These are phyloP conservation scores for Silene latifolia DNA, from an alignment of 148 eudicot species.

Conservation along the genomic window DNA sequence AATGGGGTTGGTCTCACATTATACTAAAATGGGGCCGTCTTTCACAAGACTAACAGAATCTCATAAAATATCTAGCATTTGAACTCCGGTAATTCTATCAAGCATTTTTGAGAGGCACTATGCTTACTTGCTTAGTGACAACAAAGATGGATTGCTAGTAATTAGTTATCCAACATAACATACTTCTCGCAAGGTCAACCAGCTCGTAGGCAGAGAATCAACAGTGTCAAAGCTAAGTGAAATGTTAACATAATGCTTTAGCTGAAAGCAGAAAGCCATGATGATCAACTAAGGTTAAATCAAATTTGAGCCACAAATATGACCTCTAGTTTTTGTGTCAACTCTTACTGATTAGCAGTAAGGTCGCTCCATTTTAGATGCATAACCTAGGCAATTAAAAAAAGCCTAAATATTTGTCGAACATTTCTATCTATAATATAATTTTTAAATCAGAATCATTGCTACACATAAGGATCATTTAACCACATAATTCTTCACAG, in stretches of 20 bases:
- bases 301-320: neutral
- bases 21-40: too few relatives aligned
- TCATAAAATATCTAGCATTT: neutral
- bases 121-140: neutral
- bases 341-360: neutral
- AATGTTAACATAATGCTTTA: neutral
- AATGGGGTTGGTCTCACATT: too few relatives aligned
- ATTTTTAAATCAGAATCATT: neutral
- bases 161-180: neutral
- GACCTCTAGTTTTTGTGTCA: neutral
- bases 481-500: too few relatives aligned
- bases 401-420: neutral
- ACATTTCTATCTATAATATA: neutral
- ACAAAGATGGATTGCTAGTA: neutral
- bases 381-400: neutral
- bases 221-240: too few relatives aligned
- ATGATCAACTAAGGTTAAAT: neutral
- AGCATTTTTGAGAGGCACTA: neutral
- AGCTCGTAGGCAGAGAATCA: neutral
- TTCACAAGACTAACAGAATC: neutral
- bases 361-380: constrained; percentile 2
- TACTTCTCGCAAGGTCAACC: neutral
- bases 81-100: neutral
- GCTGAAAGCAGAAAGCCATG: neutral
- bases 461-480: neutral